Evolutionary conservation across 164 flowering plant genomes (phyloP).

Genomic region (Stephania yunnanensis): DNA sequence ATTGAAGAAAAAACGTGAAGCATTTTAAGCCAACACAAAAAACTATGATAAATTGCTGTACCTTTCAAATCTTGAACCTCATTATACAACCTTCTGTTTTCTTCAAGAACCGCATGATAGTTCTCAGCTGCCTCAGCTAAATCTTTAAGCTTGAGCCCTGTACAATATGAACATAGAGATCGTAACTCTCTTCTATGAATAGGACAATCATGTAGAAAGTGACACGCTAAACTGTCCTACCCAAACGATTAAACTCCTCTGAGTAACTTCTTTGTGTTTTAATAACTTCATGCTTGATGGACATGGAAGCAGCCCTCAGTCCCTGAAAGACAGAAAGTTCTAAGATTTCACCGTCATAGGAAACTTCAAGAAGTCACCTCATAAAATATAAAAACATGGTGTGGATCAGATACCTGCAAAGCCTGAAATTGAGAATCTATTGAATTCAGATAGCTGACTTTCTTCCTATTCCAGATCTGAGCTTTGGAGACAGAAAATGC

Average conservation of each 20-base stretch:
- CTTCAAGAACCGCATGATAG: slow-evolving; percentile 73
- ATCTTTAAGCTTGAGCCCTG: slow-evolving; percentile 69
- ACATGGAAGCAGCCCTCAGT: slow-evolving; percentile 43
- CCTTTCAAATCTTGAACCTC: slow-evolving; percentile 98
- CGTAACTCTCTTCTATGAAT: neutral
- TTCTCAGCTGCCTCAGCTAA: slow-evolving; percentile 72
- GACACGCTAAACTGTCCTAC: slow-evolving; percentile 28
- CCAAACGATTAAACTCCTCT: slow-evolving; percentile 59
- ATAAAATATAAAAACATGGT: slow-evolving; percentile 4
- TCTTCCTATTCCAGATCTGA: slow-evolving; percentile 55
- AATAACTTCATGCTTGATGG: slow-evolving; percentile 57
- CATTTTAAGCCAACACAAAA: neutral
- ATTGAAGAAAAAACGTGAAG: slow-evolving; percentile 6
- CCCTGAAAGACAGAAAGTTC: slow-evolving; percentile 39
- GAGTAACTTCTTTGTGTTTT: slow-evolving; percentile 37
- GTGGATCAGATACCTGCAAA: slow-evolving; percentile 42
- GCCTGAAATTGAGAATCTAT: slow-evolving; percentile 45
- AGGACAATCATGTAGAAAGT: slow-evolving; percentile 10
- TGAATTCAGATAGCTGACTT: slow-evolving; percentile 36
- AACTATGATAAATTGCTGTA: slow-evolving; percentile 14
- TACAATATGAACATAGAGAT: slow-evolving; percentile 1
- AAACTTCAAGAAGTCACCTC: neutral
- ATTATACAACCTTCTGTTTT: slow-evolving; percentile 84
- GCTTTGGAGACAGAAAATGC: slow-evolving; percentile 45
- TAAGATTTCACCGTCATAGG: neutral